Percentiles rank a stretch among this genome's conserved stretches.
phyloP scores from a whole-genome alignment of 1,139 yeast species.

The Komagataea norvegica region DNA sequence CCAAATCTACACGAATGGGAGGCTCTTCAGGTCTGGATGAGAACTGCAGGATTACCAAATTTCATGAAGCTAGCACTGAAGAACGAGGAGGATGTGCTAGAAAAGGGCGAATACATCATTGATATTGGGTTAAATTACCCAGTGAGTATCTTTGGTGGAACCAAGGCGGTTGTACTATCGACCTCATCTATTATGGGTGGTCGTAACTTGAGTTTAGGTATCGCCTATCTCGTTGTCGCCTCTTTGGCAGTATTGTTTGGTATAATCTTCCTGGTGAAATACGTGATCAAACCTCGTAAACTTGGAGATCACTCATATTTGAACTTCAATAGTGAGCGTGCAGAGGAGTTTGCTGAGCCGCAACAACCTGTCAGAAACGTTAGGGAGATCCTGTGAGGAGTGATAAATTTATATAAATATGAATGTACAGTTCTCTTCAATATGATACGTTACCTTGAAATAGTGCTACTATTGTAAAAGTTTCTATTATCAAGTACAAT shows the following conservation, averaged over 20 bases:
- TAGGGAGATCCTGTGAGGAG: constrained; percentile 23
- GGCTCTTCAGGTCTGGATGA: constrained; percentile 74
- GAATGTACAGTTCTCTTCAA: too few species aligned
- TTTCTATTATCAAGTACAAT: too few species aligned
- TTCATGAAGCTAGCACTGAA: constrained; percentile 63
- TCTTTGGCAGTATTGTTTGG: constrained; percentile 37
- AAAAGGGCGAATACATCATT: constrained; percentile 56
- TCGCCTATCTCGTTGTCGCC: constrained; percentile 61
- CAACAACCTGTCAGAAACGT: constrained; percentile 8
- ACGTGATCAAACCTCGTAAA: constrained; percentile 42
- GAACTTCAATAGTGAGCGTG: constrained; percentile 26
- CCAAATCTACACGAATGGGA: constrained; percentile 58
- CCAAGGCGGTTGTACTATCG: constrained; percentile 60
- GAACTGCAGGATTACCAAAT: constrained; percentile 72
- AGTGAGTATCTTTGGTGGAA: constrained; percentile 62
- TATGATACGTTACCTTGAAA: too few species aligned
- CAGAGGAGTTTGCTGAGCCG: constrained; percentile 13
- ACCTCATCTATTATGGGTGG: constrained; percentile 71
- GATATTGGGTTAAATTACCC: constrained; percentile 66
- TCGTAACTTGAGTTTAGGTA: constrained; percentile 60
- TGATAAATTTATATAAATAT: too few species aligned
- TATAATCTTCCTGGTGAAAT: constrained; percentile 40
- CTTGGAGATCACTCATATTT: constrained; percentile 39
- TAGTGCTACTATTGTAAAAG: too few species aligned
- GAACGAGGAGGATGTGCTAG: constrained; percentile 45